Conservation (phyloP, 129 eudicot genomes). For the Tanacetum coccineum region DNA sequence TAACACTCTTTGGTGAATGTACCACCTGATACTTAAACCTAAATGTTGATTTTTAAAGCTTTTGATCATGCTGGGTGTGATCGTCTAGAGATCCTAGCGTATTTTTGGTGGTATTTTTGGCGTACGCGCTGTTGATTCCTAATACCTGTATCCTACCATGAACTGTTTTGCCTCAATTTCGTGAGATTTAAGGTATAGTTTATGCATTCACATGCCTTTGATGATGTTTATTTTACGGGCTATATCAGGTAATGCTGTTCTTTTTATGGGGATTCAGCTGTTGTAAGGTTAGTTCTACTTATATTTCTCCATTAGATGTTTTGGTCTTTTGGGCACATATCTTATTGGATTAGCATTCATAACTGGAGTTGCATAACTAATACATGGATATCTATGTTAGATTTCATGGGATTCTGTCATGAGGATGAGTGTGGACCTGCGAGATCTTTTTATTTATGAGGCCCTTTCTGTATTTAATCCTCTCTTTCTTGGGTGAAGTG, state of each 20-base stretch:
- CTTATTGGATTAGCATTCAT: background rate
- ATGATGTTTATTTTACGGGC: slow-evolving; percentile 19
- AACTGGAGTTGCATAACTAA: slow-evolving; percentile 5
- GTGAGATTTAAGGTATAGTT: slow-evolving; percentile 11
- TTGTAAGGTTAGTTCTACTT: slow-evolving; percentile 72
- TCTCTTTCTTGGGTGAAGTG: slow-evolving; percentile 95
- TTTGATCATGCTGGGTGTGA: background rate
- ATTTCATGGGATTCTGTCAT: slow-evolving; percentile 98
- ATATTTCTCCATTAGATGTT: slow-evolving; percentile 14
- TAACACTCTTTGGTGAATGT: background rate
- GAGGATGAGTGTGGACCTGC: slow-evolving; percentile 93
- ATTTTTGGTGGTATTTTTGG: slow-evolving; percentile 8
- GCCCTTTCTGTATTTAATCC: slow-evolving; percentile 98
- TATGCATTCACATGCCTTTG: background rate
- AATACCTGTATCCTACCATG: background rate
- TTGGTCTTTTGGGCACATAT: background rate
- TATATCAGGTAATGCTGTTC: slow-evolving; percentile 78
- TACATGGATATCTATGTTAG: slow-evolving; percentile 34
- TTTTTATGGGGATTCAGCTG: slow-evolving; percentile 82
- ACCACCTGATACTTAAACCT: background rate
- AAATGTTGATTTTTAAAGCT: background rate
- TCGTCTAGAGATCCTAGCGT: slow-evolving; percentile 3
- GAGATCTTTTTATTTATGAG: slow-evolving; percentile 95
- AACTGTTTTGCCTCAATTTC: background rate
- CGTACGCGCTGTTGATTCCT: background rate